phyloP scores from a whole-genome alignment of 805 yeast genomes.

The Yamadazyma akitaensis region DNA sequence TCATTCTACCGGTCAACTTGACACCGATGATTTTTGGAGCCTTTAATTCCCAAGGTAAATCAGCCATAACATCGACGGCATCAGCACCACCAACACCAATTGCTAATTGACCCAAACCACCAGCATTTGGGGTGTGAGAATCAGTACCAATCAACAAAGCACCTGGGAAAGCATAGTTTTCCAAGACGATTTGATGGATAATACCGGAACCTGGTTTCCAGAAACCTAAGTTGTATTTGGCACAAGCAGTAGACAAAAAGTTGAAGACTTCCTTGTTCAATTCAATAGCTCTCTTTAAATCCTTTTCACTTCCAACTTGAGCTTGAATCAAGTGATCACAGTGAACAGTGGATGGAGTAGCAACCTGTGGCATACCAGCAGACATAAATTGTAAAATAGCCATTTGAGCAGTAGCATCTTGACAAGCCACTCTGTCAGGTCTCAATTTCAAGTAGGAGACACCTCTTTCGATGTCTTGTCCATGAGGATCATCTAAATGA shows the following conservation, averaged over 20 bases:
- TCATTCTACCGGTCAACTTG: conserved; percentile 85
- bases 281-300: conserved; percentile 80
- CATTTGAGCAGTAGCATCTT: conserved; percentile 99
- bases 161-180: conserved; percentile 97
- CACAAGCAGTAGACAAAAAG: conserved; percentile 84
- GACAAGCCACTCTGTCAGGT: conserved; percentile 98
- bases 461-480: conserved; percentile 82
- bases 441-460: conserved; percentile 86
- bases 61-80: conserved; percentile 95
- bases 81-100: conserved; percentile 99
- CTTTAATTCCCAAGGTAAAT: conserved; percentile 94
- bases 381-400: conserved; percentile 95
- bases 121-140: conserved; percentile 97
- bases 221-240: conserved; percentile 95
- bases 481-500: conserved; percentile 91
- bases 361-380: conserved; percentile 86
- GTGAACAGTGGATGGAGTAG: conserved; percentile 94
- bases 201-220: conserved; percentile 99
- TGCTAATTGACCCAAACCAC: conserved; percentile 97
- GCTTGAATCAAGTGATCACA: conserved; percentile 98
- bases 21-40: conserved; percentile 96
- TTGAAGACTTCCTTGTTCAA: conserved; percentile 93
- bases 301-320: conserved; percentile 83
- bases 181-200: conserved; percentile 93
- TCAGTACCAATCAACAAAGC: conserved; percentile 95